Evolutionary conservation across 2,329 filamentous ascomycete species (phyloP).

Genomic region (Exophiala lecanii-corni): DNA sequence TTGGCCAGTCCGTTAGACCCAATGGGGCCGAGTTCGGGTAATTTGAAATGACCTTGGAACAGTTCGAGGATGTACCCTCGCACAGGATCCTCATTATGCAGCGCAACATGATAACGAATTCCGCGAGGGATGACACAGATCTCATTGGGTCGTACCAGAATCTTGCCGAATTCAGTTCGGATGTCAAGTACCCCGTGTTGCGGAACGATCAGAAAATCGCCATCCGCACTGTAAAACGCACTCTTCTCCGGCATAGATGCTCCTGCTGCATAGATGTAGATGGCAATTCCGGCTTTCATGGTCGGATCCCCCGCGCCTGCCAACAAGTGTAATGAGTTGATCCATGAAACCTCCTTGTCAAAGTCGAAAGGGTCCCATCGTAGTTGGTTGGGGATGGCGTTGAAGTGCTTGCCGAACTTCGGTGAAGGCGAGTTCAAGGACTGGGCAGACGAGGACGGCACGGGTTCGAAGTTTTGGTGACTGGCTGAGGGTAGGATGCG

Average conservation of each 20-base stretch:
- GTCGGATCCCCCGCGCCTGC: slow-evolving; percentile 76
- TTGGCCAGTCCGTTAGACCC: slow-evolving; percentile 73
- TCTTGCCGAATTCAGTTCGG: slow-evolving; percentile 68
- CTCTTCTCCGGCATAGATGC: slow-evolving; percentile 69
- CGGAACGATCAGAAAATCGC: slow-evolving; percentile 70
- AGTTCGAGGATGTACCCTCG: slow-evolving; percentile 72
- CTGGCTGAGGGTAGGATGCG: slow-evolving; percentile 62
- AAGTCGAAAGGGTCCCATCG: slow-evolving; percentile 76
- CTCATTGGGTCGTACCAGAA: slow-evolving; percentile 73
- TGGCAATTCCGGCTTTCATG: slow-evolving; percentile 72
- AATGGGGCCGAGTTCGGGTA: slow-evolving; percentile 69
- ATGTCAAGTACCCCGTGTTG: slow-evolving; percentile 72
- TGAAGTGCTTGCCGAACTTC: slow-evolving; percentile 56
- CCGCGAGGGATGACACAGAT: slow-evolving; percentile 72
- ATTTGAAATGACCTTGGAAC: slow-evolving; percentile 66
- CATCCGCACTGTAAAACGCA: slow-evolving; percentile 81
- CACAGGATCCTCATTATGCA: slow-evolving; percentile 57
- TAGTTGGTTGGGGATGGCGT: slow-evolving; percentile 75
- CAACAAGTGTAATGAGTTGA: slow-evolving; percentile 65
- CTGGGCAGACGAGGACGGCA: slow-evolving; percentile 44
- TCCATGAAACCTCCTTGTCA: slow-evolving; percentile 62
- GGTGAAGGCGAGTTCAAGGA: slow-evolving; percentile 40
- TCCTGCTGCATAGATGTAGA: slow-evolving; percentile 74
- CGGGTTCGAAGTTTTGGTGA: slow-evolving; percentile 48
- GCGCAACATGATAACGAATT: slow-evolving; percentile 66